phyloP scores from a whole-genome alignment of 805 yeast species.

The Schizosaccharomyces octosporus region DNA sequence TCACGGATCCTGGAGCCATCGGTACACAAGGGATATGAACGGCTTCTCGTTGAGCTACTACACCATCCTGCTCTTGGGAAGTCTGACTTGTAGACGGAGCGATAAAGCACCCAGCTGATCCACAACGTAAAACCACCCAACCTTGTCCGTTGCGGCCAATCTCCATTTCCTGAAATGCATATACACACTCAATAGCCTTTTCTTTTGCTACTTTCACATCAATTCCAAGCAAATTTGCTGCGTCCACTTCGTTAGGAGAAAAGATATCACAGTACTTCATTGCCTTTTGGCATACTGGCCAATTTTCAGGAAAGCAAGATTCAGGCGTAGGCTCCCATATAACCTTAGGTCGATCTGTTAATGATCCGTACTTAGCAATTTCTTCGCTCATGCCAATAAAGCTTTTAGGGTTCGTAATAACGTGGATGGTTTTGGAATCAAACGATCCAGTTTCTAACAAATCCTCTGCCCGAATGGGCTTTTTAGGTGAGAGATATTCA shows the following conservation, averaged over 20 bases:
- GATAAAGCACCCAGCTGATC: conserved; percentile 41
- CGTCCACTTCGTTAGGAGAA: conserved; percentile 72
- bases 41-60: conserved; percentile 9
- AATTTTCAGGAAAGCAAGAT: conserved; percentile 31
- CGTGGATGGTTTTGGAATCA: conserved; percentile 29
- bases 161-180: conserved; percentile 8
- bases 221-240: conserved; percentile 33
- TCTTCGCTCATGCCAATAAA: conserved; percentile 14
- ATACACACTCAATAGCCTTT: conserved; percentile 19
- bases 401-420: conserved; percentile 49
- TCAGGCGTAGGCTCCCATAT: conserved; percentile 81
- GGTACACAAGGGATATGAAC: conserved; percentile 59
- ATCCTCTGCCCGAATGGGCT: conserved; percentile 33
- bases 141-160: conserved; percentile 13
- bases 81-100: conserved; percentile 6
- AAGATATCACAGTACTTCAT: conserved; percentile 29
- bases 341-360: conserved; percentile 13
- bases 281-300: conserved; percentile 17
- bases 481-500: conserved; percentile 35
- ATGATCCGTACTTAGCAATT: background rate
- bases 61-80: background rate
- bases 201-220: conserved; percentile 22
- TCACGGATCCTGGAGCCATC: conserved; percentile 20
- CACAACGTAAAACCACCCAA: conserved; percentile 50
- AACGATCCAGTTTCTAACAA: conserved; percentile 15